Evolutionary conservation across 169 alveolate species (phyloP).

Genomic region (Cryptosporidium canis): DNA sequence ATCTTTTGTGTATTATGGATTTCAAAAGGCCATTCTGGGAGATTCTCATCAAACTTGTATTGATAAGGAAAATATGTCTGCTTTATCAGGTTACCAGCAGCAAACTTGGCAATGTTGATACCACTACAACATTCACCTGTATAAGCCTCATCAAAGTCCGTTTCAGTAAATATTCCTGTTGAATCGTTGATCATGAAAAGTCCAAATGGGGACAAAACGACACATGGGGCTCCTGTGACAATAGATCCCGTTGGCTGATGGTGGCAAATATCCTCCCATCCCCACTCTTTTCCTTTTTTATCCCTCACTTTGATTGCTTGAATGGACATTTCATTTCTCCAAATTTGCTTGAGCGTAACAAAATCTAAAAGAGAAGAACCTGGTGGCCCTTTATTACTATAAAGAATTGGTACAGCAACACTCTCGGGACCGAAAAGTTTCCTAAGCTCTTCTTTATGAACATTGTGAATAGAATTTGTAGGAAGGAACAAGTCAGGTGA

Average conservation of each 20-base stretch:
- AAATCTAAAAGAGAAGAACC: slow-evolving; percentile 49
- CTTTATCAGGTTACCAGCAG: slow-evolving; percentile 56
- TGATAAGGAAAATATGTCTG: slow-evolving; percentile 53
- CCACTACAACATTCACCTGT: slow-evolving; percentile 70
- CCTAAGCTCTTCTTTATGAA: slow-evolving; percentile 38
- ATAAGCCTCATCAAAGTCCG: slow-evolving; percentile 54
- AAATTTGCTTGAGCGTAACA: slow-evolving; percentile 38
- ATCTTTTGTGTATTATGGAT: slow-evolving; percentile 42
- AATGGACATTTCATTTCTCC: slow-evolving; percentile 65
- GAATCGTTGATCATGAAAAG: slow-evolving; percentile 47
- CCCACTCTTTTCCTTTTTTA: slow-evolving; percentile 59
- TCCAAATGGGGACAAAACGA: slow-evolving; percentile 50
- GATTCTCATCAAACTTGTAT: slow-evolving; percentile 28
- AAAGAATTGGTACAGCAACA: slow-evolving; percentile 37
- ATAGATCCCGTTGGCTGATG: slow-evolving; percentile 65
- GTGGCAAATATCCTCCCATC: slow-evolving; percentile 66
- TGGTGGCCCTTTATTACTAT: slow-evolving; percentile 64
- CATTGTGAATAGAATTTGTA: slow-evolving; percentile 17
- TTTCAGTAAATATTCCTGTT: slow-evolving; percentile 46
- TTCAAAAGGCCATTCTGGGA: slow-evolving; percentile 65
- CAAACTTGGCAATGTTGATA: slow-evolving; percentile 37
- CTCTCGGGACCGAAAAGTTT: slow-evolving; percentile 41
- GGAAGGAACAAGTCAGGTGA: slow-evolving; percentile 65
- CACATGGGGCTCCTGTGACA: slow-evolving; percentile 53
- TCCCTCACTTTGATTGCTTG: slow-evolving; percentile 53